A percentile compares a stretch with the other conserved stretches of the same genome.
These are phyloP conservation scores for Phytophthora quininea DNA, from an alignment of 352 stramenopile genomes.

Conservation along the genomic window DNA sequence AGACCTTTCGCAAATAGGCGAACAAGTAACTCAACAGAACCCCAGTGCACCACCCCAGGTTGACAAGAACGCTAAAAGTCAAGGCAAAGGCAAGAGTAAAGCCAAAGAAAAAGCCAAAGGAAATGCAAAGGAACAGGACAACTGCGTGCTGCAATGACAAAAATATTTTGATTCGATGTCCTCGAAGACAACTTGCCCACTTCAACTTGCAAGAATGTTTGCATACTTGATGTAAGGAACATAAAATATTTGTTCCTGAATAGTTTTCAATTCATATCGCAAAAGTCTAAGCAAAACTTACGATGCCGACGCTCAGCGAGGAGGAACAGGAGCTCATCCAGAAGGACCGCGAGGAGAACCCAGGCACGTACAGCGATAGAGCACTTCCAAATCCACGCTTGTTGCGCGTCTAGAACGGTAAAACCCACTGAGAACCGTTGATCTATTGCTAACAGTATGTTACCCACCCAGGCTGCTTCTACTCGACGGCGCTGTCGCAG, in stretches of 20 bases:
- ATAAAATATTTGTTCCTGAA: neutral
- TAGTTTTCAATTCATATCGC: conserved; percentile 10
- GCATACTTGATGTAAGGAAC: neutral
- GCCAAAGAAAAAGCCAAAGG: conserved; percentile 6
- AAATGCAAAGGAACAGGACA: conserved; percentile 17
- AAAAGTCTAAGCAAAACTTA: neutral
- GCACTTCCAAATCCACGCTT: neutral
- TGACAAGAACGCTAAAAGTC: neutral
- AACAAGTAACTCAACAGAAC: neutral
- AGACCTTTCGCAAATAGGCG: neutral
- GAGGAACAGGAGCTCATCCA: conserved; percentile 80
- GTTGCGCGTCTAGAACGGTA: neutral
- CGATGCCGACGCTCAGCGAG: conserved; percentile 67
- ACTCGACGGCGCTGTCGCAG: conserved; percentile 80
- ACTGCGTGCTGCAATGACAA: conserved; percentile 31
- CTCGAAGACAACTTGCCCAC: conserved; percentile 1
- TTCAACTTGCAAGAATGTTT: conserved; percentile 25
- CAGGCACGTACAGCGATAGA: conserved; percentile 28
- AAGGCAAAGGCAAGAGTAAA: conserved; percentile 13
- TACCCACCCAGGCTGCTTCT: conserved; percentile 62
- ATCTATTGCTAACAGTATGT: neutral
- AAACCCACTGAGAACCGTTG: neutral
- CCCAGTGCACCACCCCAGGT: neutral
- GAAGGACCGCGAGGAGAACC: conserved; percentile 73
- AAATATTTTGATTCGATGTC: too few relatives aligned